Evolutionary conservation across 768 basidiomycete species (phyloP), one percentile per base, ranked within the genome.

Genomic region (Collybiopsis confluens): DNA sequence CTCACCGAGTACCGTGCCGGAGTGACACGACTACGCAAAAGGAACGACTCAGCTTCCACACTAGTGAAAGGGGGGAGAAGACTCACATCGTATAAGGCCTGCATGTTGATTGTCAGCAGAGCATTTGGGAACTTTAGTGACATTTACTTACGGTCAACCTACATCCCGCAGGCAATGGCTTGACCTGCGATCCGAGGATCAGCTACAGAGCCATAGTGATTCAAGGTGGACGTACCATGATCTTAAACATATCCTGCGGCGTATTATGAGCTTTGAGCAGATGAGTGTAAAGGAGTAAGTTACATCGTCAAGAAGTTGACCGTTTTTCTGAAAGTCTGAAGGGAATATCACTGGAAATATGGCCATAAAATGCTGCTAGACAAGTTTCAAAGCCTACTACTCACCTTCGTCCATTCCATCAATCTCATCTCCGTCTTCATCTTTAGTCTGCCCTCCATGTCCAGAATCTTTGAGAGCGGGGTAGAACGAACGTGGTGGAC

Each of bases 391-490:
- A n/a, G n/a, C n/a, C n/a, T n/a, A n/a, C n/a, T n/a, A n/a, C 65
- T 36, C 53, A 84, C 85, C 82, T 76, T 93, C 91, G 57, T 94
- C 91, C 51, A 72, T 80, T 6, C 92, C 93, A 60, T 90, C 88
- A 0, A 75, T 70, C 68, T 95, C 86, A 59, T 92, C 90, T 2
- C 89, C 90, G 59, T 90, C 78, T 1, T 70, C 56, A 68, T 97
- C 93, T 50, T 74, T 76, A 2, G 86, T 85, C 64, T 95, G 94
- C 9, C 94, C 96, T n/a, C 97, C 96, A 61, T 98, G 95, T 0
- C 95, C 96, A 1, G 94, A 96, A 69, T 92, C 88, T 90, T 51
- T 20, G 6, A 45, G 30, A 26, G 13, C 10, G 2, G 21, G 43
- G 24, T 9, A 26, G 27, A 35, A 13, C 3, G 47, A 30, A 4